Base-by-base conservation (phyloP, 2,329 filamentous ascomycete genomes). In the Aspergillus fumigatiaffinis region DNA sequence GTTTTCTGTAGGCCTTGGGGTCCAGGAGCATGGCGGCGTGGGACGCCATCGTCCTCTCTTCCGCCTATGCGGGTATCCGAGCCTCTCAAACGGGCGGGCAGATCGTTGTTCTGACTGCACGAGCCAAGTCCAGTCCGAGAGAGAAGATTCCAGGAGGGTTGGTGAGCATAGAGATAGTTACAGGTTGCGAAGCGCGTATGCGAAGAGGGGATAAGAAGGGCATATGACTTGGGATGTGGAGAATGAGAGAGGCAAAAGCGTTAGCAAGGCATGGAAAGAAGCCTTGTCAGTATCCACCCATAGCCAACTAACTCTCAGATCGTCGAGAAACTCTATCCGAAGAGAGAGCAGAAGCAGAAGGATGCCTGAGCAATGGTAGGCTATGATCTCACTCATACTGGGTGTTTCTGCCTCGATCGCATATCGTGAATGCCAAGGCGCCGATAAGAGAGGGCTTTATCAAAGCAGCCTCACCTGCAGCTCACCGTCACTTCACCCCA, bases 21-120 rank as follows among this genome's bases (percentile, higher is more conserved):
- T 79, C 71, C 56, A 79, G 65, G 29, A 79, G 70, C 69, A 77
- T 71, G 46, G 73, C 74, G 35, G 77, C 73, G 53, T 73, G 69
- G 35, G 73, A 72, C 46, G 72, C 72, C 74, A 76, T 77, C 54
- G 38, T 67, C 57, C 57, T 47, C 49, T 53, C 32, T 50, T 21
- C 17, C 6, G 21, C 29, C 44, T 62, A 58, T 59, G 60, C 56
- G 52, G 50, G 51, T 60, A 59, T 58, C 52, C 58, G 60, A 59
- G 53, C 59, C 54, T 12, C 44, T 23, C 20, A 14, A 23, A 23
- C 44, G 44, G 6, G 9, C 14, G 5, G 20, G 44, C 20, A 14
- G 20, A 14, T 47, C 12, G 44, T 26, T 25, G 44, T 25, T 12
- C 44, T 14, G 44, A 26, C 4, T 14, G 7, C 12, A 12, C 21